phyloP scores from a whole-genome alignment of 2,329 filamentous ascomycete species.

The Lasiodiplodia theobromae region DNA sequence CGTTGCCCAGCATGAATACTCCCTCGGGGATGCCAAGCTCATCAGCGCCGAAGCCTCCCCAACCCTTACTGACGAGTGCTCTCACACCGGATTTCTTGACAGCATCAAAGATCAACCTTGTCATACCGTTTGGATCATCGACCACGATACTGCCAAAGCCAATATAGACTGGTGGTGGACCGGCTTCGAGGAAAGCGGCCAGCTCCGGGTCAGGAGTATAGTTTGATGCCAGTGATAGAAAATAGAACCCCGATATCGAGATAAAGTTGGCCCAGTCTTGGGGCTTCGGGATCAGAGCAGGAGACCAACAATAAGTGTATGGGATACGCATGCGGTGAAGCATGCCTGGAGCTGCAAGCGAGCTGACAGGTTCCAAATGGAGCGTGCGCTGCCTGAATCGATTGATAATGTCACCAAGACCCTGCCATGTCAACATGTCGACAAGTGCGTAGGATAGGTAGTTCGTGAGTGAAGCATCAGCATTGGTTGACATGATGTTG shows the following conservation, averaged over 20 bases:
- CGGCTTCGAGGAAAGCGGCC: conserved; percentile 47
- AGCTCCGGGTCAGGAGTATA: conserved; percentile 49
- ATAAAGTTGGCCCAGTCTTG: conserved; percentile 54
- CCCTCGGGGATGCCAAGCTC: conserved; percentile 69
- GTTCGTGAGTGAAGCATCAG: conserved; percentile 78
- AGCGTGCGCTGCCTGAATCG: conserved; percentile 78
- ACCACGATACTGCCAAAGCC: conserved; percentile 53
- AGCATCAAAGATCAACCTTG: conserved; percentile 50
- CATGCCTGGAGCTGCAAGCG: conserved; percentile 84
- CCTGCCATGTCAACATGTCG: conserved; percentile 94
- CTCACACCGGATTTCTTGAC: conserved; percentile 68
- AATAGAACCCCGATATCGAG: conserved; percentile 51
- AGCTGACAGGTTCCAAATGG: conserved; percentile 77
- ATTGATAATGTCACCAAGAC: conserved; percentile 89
- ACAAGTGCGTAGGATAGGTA: conserved; percentile 84
- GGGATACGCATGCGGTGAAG: conserved; percentile 61
- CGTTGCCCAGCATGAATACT: conserved; percentile 84
- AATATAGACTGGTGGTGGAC: conserved; percentile 51
- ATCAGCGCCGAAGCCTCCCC: conserved; percentile 83
- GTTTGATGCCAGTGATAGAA: conserved; percentile 48
- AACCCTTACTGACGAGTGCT: conserved; percentile 84
- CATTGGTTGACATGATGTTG: conserved; percentile 78
- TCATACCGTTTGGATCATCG: conserved; percentile 52
- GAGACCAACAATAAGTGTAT: conserved; percentile 78
- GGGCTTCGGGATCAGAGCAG: conserved; percentile 54